Evolutionary conservation across 306 rosid genomes (phyloP).

Genomic region (Vigna nakashimae): DNA sequence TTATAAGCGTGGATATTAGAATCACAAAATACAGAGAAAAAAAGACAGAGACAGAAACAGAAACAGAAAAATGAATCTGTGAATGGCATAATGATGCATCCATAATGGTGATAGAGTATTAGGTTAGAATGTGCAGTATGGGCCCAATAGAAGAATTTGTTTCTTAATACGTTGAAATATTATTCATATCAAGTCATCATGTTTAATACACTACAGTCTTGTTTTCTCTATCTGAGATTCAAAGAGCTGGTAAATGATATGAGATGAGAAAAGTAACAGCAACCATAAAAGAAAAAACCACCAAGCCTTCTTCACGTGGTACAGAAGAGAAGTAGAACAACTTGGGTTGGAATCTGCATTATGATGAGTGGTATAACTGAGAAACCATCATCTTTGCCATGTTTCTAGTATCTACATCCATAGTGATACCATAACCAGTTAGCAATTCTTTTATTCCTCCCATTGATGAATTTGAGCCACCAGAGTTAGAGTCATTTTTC

Average conservation of each 20-base stretch:
- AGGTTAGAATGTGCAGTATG: background rate
- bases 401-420: constrained; percentile 46
- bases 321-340: constrained; percentile 32
- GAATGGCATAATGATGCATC: background rate
- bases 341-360: constrained; percentile 46
- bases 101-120: constrained; percentile 29
- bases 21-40: background rate
- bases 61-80: background rate
- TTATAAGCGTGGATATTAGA: constrained; percentile 36
- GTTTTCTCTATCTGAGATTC: constrained; percentile 41
- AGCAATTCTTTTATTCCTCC: constrained; percentile 1
- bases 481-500: background rate
- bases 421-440: constrained; percentile 46
- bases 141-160: constrained; percentile 16
- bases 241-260: constrained; percentile 53
- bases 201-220: constrained; percentile 41
- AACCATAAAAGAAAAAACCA: constrained; percentile 21
- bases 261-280: constrained; percentile 41
- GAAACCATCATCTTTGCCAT: constrained; percentile 43
- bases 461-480: constrained; percentile 3
- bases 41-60: too few species aligned
- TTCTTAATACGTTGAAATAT: constrained; percentile 41
- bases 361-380: constrained; percentile 51
- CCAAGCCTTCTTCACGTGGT: constrained; percentile 30
- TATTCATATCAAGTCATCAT: constrained; percentile 35